Conservation (phyloP, 2,329 filamentous ascomycete genomes). For the Orbilia oligospora region DNA sequence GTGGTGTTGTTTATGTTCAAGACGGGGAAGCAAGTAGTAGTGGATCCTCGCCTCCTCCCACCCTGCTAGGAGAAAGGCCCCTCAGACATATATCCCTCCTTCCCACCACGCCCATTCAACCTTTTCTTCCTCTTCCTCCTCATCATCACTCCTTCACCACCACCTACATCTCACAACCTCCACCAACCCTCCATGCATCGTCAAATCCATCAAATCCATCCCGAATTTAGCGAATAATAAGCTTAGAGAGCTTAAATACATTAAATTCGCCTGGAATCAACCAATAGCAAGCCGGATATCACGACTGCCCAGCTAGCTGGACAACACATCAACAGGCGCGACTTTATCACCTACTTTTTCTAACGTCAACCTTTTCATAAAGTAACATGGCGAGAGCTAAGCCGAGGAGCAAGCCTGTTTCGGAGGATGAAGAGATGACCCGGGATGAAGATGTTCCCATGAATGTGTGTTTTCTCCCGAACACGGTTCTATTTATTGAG, state of each 20-base stretch:
- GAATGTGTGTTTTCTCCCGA: conserved; percentile 61
- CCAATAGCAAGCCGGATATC: conserved; percentile 46
- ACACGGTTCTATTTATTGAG: conserved; percentile 4
- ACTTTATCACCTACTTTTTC: conserved; percentile 28
- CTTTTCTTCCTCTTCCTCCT: conserved; percentile 57
- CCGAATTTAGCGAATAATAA: conserved; percentile 5
- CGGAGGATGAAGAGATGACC: conserved; percentile 50
- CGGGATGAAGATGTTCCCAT: conserved; percentile 63
- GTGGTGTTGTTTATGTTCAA: conserved; percentile 60
- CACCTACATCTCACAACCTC: conserved; percentile 32
- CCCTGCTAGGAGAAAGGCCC: conserved; percentile 61
- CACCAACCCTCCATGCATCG: conserved; percentile 25
- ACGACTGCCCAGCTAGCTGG: conserved; percentile 55
- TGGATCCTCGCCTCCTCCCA: conserved; percentile 61
- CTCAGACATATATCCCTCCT: conserved; percentile 61
- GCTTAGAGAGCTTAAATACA: conserved; percentile 16
- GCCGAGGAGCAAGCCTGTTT: conserved; percentile 50
- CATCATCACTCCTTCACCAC: conserved; percentile 51
- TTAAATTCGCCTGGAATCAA: conserved; percentile 38
- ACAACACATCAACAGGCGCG: conserved; percentile 59
- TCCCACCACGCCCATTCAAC: conserved; percentile 60
- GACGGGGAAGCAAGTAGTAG: conserved; percentile 40
- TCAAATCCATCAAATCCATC: conserved; percentile 17
- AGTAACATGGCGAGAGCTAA: conserved; percentile 45
- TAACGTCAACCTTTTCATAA: conserved; percentile 4